A percentile compares a stretch with the other conserved stretches of the same genome.
Evolutionary conservation across 1,284 basidiomycete genomes (phyloP).

Genomic region (Phellinidium pouzarii): DNA sequence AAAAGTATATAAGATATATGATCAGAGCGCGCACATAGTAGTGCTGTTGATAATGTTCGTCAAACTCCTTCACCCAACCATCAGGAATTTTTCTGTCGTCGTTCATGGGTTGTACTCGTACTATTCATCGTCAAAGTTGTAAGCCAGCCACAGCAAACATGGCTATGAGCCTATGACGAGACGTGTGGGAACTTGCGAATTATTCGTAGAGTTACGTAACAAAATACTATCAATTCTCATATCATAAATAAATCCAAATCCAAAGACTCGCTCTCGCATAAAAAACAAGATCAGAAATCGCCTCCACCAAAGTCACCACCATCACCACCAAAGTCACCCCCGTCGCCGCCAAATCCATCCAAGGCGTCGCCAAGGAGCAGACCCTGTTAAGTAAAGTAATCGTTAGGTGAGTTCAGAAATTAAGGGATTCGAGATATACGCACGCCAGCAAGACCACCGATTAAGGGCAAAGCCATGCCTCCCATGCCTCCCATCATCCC

Average conservation of each 20-base stretch:
- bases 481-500: conserved; percentile 28
- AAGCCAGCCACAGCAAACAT: no score
- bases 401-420: not conserved
- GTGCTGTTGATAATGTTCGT: conserved; percentile 36
- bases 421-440: not conserved
- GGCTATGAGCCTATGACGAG: no score
- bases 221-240: not conserved
- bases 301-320: conserved; percentile 26
- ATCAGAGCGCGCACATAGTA: conserved; percentile 36
- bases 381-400: conserved; percentile 26
- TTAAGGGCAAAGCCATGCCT: conserved; percentile 42
- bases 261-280: no score
- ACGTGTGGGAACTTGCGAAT: no score
- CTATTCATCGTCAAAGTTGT: no score
- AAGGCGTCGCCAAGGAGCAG: conserved; percentile 45
- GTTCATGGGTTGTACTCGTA: no score
- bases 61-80: conserved; percentile 57
- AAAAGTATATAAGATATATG: conserved; percentile 16
- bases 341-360: conserved; percentile 26
- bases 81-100: conserved; percentile 38
- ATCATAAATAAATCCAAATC: not conserved
- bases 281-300: conserved; percentile 22
- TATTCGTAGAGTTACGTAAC: not conserved
- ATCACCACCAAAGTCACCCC: conserved; percentile 21
- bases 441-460: conserved; percentile 51